phyloP scores from a whole-genome alignment of 768 basidiomycete species.

The Boletus vinaceobasis region DNA sequence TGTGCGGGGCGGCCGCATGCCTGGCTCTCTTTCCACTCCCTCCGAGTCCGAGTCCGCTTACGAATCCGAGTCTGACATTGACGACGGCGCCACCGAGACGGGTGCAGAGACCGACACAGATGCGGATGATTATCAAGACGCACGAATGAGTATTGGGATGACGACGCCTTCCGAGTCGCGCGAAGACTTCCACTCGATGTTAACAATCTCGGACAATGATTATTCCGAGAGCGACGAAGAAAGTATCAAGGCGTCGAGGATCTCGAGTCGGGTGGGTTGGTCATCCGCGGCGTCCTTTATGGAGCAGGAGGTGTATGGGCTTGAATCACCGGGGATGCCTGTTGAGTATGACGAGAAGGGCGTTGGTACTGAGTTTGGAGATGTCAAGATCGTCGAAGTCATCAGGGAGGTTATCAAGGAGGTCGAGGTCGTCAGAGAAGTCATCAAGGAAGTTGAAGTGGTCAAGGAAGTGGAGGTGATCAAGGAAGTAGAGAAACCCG shows the following conservation, averaged over 20 bases:
- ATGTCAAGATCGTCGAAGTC: slow-evolving; percentile 30
- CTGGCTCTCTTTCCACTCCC: slow-evolving; percentile 18
- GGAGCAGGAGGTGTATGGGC: slow-evolving; percentile 9
- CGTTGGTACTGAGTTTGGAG: slow-evolving; percentile 32
- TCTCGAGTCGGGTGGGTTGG: slow-evolving; percentile 34
- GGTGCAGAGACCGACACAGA: slow-evolving; percentile 70
- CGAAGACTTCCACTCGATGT: slow-evolving; percentile 75
- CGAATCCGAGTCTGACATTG: slow-evolving; percentile 44
- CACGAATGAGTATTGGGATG: slow-evolving; percentile 58
- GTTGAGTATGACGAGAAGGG: slow-evolving; percentile 53
- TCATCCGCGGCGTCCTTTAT: slow-evolving; percentile 24
- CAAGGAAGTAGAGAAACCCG: slow-evolving; percentile 17
- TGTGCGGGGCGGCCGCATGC: slow-evolving; percentile 31
- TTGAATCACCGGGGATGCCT: slow-evolving; percentile 11
- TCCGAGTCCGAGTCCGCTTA: slow-evolving; percentile 33
- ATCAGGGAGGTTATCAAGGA: slow-evolving; percentile 32
- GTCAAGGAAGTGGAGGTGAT: slow-evolving; percentile 31
- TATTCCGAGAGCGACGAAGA: slow-evolving; percentile 60
- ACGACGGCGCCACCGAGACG: slow-evolving; percentile 52
- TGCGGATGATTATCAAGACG: slow-evolving; percentile 71
- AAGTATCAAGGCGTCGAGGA: slow-evolving; percentile 68
- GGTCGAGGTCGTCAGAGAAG: slow-evolving; percentile 25
- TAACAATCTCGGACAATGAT: slow-evolving; percentile 67
- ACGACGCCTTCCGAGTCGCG: slow-evolving; percentile 65
- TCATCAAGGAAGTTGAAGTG: slow-evolving; percentile 36